Evolutionary conservation across 176 grass and related monocot genomes (phyloP).

Genomic region (Thalia dealbata): DNA sequence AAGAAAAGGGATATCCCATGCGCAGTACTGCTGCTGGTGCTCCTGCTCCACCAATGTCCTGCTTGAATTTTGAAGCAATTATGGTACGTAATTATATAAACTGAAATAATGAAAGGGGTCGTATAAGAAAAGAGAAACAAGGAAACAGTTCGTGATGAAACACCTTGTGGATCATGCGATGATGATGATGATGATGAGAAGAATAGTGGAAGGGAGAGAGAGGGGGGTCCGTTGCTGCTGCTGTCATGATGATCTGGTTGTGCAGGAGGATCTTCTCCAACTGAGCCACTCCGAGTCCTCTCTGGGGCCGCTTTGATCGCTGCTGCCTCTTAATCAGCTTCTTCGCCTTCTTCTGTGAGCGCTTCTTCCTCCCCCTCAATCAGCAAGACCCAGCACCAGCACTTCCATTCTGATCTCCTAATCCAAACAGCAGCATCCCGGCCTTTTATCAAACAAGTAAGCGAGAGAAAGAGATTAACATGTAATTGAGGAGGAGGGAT

Average conservation of each 20-base stretch:
- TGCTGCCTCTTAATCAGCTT: too few species aligned
- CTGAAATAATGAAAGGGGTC: too few species aligned
- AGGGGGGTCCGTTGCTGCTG: neutral
- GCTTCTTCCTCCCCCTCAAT: too few species aligned
- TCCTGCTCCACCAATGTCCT: neutral
- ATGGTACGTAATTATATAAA: neutral
- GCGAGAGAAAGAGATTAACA: too few species aligned
- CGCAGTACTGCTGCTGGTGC: neutral
- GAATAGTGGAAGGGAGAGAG: neutral
- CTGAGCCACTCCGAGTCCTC: constrained; percentile 1
- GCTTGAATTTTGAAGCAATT: neutral
- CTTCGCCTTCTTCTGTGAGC: neutral
- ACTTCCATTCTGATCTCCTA: too few species aligned
- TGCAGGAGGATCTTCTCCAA: constrained; percentile 4
- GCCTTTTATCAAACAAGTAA: too few species aligned
- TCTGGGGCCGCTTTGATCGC: neutral
- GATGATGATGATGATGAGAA: neutral
- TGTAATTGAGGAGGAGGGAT: too few species aligned
- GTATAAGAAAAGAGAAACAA: neutral
- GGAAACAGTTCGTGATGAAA: neutral
- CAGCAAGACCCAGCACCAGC: too few species aligned
- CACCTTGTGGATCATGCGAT: neutral
- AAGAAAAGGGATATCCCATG: neutral
- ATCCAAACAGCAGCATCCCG: too few species aligned
- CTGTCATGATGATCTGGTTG: neutral